phyloP scores from a whole-genome alignment of 371 early-diverging fungal genomes.

The Chytridiales sp. region DNA sequence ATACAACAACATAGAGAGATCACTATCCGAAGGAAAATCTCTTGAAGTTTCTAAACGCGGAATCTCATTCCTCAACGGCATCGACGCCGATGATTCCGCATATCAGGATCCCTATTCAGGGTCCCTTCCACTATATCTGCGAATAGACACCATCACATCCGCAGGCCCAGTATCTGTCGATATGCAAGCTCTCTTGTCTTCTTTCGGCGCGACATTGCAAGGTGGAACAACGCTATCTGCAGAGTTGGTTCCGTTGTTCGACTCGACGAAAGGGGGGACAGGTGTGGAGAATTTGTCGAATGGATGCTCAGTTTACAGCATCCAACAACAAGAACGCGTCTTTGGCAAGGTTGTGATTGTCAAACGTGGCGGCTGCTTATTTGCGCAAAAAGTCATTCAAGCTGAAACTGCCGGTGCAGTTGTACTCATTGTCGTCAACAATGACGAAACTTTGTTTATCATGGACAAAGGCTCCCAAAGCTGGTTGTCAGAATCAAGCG shows the following conservation, averaged over 20 bases:
- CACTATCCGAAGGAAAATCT: not conserved
- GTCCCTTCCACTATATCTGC: too few relatives aligned
- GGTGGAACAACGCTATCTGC: not conserved
- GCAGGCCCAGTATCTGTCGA: not conserved
- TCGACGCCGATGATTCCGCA: not conserved
- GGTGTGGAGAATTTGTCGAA: not conserved
- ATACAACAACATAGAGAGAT: too few relatives aligned
- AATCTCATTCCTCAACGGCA: not conserved
- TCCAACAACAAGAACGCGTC: conserved; percentile 10
- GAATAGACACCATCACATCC: too few relatives aligned
- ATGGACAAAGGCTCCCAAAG: too few relatives aligned
- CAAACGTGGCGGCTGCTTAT: conserved; percentile 45
- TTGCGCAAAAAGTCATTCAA: conserved; percentile 38
- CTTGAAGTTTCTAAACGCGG: not conserved
- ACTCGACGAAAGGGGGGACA: not conserved
- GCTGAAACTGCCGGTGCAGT: conserved; percentile 46
- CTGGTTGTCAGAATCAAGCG: too few relatives aligned
- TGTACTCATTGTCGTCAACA: conserved; percentile 31
- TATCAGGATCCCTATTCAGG: not conserved
- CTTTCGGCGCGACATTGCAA: conserved; percentile 14
- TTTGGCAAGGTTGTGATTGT: conserved; percentile 30
- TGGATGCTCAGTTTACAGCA: conserved; percentile 27
- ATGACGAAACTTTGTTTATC: conserved; percentile 16
- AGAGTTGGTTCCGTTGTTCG: conserved; percentile 5
- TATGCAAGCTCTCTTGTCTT: not conserved